Conservation (phyloP, 2,329 filamentous ascomycete species). For the Mollisiaceae sp. region DNA sequence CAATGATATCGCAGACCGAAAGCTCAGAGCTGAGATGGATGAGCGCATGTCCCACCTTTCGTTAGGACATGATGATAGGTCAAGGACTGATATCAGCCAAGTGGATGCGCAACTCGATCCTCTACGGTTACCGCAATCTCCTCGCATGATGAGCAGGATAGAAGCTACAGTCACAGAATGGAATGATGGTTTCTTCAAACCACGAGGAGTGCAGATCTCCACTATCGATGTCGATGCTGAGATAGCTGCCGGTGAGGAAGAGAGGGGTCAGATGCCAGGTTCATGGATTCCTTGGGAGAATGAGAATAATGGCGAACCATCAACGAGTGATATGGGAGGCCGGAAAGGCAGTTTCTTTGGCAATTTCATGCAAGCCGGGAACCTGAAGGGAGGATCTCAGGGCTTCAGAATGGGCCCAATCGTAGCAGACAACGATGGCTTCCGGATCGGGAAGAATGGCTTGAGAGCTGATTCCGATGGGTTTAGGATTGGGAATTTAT, state of each 20-base stretch:
- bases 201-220: conserved; percentile 52
- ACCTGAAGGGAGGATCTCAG: conserved; percentile 29
- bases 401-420: conserved; percentile 35
- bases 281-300: conserved; percentile 49
- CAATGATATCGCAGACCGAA: conserved; percentile 54
- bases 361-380: conserved; percentile 23
- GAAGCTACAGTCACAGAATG: conserved; percentile 56
- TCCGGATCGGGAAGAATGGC: conserved; percentile 32
- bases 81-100: conserved; percentile 40
- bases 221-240: conserved; percentile 50
- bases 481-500: conserved; percentile 26
- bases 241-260: conserved; percentile 45
- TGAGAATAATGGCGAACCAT: conserved; percentile 23
- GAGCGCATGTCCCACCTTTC: conserved; percentile 37
- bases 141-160: conserved; percentile 39
- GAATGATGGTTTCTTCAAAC: conserved; percentile 62
- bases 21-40: conserved; percentile 51
- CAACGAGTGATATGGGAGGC: conserved; percentile 13
- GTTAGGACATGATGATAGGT: conserved; percentile 29
- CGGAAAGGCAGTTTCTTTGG: conserved; percentile 18
- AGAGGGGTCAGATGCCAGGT: conserved; percentile 48
- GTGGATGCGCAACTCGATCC: conserved; percentile 51
- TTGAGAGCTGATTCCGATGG: conserved; percentile 26
- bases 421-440: conserved; percentile 36
- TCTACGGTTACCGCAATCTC: conserved; percentile 32